Evolutionary conservation across 352 stramenopile genomes (phyloP).

Genomic region (Phytopythium helicoides): DNA sequence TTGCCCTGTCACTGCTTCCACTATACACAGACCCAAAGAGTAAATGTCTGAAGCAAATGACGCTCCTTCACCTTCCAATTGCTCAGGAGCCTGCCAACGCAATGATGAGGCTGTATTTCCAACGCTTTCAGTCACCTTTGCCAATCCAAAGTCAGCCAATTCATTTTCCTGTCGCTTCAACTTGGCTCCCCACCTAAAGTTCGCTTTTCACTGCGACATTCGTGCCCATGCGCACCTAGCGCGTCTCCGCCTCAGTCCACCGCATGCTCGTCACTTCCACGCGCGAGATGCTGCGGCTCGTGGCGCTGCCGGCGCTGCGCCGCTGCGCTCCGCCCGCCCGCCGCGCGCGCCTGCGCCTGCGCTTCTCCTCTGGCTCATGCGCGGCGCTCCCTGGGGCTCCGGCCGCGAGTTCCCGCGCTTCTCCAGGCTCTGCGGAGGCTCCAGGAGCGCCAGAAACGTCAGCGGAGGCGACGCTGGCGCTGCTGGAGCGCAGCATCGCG

Average conservation of each 20-base stretch:
- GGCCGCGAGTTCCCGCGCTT: neutral
- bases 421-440: neutral
- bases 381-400: neutral
- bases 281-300: slow-evolving; percentile 1
- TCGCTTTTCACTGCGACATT: neutral
- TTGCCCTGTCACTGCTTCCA: no score
- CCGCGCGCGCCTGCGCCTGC: neutral
- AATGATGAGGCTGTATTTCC: no score
- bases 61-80: no score
- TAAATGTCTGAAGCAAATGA: no score
- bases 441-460: neutral
- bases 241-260: neutral
- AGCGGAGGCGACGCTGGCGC: slow-evolving; percentile 10
- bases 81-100: no score
- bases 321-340: neutral
- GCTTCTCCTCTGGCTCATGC: slow-evolving; percentile 1
- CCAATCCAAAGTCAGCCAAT: no score
- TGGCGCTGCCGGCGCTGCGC: slow-evolving; percentile 4
- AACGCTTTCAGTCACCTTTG: slow-evolving; percentile 13
- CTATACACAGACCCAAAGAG: no score
- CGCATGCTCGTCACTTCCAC: neutral
- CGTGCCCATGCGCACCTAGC: neutral
- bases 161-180: no score
- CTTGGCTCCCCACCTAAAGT: no score
- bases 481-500: slow-evolving; percentile 37